Evolutionary conservation across 2,329 filamentous ascomycete species (phyloP).

Genomic region (Xylariaceae sp.): DNA sequence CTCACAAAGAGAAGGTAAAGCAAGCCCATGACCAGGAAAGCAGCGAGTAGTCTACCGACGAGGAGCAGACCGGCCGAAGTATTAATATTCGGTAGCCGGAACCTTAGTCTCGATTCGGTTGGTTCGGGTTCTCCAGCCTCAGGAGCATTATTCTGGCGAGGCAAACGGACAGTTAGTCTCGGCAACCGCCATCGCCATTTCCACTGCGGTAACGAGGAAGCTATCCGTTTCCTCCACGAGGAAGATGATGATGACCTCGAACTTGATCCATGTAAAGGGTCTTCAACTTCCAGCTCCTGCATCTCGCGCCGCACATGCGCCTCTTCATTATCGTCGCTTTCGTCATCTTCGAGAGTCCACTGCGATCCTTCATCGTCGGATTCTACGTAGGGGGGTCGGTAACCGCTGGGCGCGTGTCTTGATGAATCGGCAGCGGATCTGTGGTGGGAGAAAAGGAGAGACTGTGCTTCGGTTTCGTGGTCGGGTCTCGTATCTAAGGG

Average conservation of each 20-base stretch:
- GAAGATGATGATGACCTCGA: slow-evolving; percentile 42
- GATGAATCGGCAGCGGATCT: slow-evolving; percentile 43
- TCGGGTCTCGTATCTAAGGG: slow-evolving; percentile 63
- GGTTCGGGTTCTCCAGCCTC: slow-evolving; percentile 19
- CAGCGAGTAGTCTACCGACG: slow-evolving; percentile 71
- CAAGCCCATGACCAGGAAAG: slow-evolving; percentile 74
- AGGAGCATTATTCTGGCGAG: slow-evolving; percentile 39
- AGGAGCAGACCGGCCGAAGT: slow-evolving; percentile 58
- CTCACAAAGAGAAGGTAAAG: slow-evolving; percentile 86
- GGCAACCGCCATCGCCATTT: slow-evolving; percentile 56
- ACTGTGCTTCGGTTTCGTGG: slow-evolving; percentile 76
- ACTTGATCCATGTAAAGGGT: slow-evolving; percentile 52
- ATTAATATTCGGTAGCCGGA: slow-evolving; percentile 43
- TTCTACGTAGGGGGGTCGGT: slow-evolving; percentile 75
- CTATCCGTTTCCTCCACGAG: slow-evolving; percentile 59
- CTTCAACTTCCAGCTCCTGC: slow-evolving; percentile 85
- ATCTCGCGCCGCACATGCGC: slow-evolving; percentile 77
- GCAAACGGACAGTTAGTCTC: slow-evolving; percentile 51
- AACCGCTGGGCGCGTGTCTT: slow-evolving; percentile 56
- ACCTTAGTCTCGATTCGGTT: slow-evolving; percentile 31
- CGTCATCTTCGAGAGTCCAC: slow-evolving; percentile 45
- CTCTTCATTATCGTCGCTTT: slow-evolving; percentile 49
- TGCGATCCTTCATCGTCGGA: slow-evolving; percentile 59
- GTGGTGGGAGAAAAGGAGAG: slow-evolving; percentile 64
- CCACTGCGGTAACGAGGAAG: slow-evolving; percentile 56